Evolutionary conservation across 2,329 filamentous ascomycete genomes (phyloP), one percentile per base, ranked within the genome.

Genomic region (Penicillium fuscoglaucum): DNA sequence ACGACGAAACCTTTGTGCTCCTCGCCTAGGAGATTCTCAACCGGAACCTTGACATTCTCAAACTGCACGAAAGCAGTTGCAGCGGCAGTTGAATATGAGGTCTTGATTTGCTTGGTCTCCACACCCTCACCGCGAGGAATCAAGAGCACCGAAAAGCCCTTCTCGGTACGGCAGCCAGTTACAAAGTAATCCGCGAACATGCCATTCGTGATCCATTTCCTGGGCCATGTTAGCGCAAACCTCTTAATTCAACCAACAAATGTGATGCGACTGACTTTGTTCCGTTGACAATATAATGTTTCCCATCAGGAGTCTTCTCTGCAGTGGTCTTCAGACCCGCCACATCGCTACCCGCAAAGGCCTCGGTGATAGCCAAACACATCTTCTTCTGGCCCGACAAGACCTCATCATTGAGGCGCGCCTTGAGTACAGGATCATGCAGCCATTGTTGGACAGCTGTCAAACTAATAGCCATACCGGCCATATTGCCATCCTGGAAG

Each of bases 121-220:
- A 91, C 79, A 29, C 87, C 89, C 66, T 91, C 89, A 58, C 85
- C 84, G 48, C 90, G 83, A 68, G 88, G 84, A 61, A 96, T 88
- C 15, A 96, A 79, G 8, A 96, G 77, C 10, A 96, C 90, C 13
- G 86, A 88, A 65, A 93, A 85, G 17, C 89, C 89, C 76, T 92
- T 92, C 55, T 87, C 86, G 0, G 90, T 96, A 72, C 86, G 87
- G 69, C 90, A 91, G 46, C 87, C 90, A 0, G 87, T 89, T 51
- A 95, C 89, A 68, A 95, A 96, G 79, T 93, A 95, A 74, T 95
- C 90, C 61, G 80, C 84, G 76, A 87, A 95, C 69, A 88, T 86
- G 60, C 89, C 90, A 74, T 92, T 91, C 40, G 90, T 92, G 71
- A 91, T 92, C 90, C 89, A 91, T 78, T 93, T 95, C 83, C 93